Percentiles rank a stretch among this genome's conserved stretches.
Evolutionary conservation across 2,329 filamentous ascomycete species (phyloP).

Genomic region (Colletotrichum costaricense): DNA sequence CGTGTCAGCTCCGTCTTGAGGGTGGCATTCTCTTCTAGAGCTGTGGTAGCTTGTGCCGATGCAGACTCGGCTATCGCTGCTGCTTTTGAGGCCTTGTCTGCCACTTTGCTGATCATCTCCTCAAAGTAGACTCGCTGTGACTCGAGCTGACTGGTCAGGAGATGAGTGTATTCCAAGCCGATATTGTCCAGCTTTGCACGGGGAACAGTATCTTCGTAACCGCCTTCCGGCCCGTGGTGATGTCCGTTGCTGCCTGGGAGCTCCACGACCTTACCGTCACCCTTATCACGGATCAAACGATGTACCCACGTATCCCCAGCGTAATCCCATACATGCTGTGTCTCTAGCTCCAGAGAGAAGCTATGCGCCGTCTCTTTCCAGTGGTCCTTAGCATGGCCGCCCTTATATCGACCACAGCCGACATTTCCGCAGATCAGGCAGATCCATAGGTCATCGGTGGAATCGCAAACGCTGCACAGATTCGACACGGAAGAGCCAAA

Average conservation of each 20-base stretch:
- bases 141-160: constrained; percentile 92
- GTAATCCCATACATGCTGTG: constrained; percentile 98
- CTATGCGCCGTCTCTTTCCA: constrained; percentile 91
- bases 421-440: constrained; percentile 94
- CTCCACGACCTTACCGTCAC: constrained; percentile 91
- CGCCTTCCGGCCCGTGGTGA: constrained; percentile 36
- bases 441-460: constrained; percentile 88
- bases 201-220: constrained; percentile 76
- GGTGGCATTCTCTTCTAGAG: constrained; percentile 57
- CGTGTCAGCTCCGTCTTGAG: constrained; percentile 57
- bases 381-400: constrained; percentile 91
- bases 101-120: constrained; percentile 88
- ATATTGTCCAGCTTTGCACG: constrained; percentile 79
- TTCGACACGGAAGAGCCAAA: constrained; percentile 72
- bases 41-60: constrained; percentile 55
- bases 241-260: constrained; percentile 70
- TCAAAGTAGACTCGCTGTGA: constrained; percentile 95
- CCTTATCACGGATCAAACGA: constrained; percentile 92
- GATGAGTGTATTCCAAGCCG: constrained; percentile 92
- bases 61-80: constrained; percentile 74
- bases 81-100: constrained; percentile 87
- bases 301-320: constrained; percentile 96
- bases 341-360: constrained; percentile 92
- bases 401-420: constrained; percentile 94
- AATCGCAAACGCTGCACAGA: constrained; percentile 85